Conservation (phyloP, 2,329 filamentous ascomycete species). For the Camptophora hylomeconis region DNA sequence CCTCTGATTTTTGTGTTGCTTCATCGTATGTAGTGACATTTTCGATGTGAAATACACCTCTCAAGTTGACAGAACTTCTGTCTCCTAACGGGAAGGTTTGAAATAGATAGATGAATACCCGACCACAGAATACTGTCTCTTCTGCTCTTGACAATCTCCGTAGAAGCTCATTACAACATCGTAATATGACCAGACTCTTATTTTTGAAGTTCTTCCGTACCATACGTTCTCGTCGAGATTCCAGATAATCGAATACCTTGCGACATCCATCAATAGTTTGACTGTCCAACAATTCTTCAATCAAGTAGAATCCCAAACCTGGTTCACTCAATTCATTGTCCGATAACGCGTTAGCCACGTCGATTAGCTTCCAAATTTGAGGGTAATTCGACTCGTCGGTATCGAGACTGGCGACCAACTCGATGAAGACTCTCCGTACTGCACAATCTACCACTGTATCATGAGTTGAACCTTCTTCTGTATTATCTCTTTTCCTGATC, state of each 20-base stretch:
- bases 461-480: slow-evolving; percentile 32
- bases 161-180: slow-evolving; percentile 90
- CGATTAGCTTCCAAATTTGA: slow-evolving; percentile 83
- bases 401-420: slow-evolving; percentile 56
- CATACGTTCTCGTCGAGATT: slow-evolving; percentile 80
- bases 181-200: slow-evolving; percentile 79
- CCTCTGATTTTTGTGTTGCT: slow-evolving; percentile 24
- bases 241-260: slow-evolving; percentile 85
- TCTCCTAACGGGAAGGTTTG: slow-evolving; percentile 95
- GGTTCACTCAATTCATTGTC: slow-evolving; percentile 63
- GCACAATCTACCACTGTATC: slow-evolving; percentile 71
- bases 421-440: slow-evolving; percentile 66
- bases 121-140: slow-evolving; percentile 91
- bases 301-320: slow-evolving; percentile 72
- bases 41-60: slow-evolving; percentile 90
- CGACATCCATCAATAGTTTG: slow-evolving; percentile 88
- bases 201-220: slow-evolving; percentile 66
- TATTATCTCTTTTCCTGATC: slow-evolving; percentile 1
- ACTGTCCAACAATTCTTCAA: slow-evolving; percentile 90
- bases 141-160: slow-evolving; percentile 86
- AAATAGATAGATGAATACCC: slow-evolving; percentile 97
- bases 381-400: slow-evolving; percentile 71
- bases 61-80: slow-evolving; percentile 90
- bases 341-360: slow-evolving; percentile 77
- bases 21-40: slow-evolving; percentile 81